These are phyloP conservation scores for Citrullus colocynthis DNA, from an alignment of 306 rosid species.

Conservation along the genomic window DNA sequence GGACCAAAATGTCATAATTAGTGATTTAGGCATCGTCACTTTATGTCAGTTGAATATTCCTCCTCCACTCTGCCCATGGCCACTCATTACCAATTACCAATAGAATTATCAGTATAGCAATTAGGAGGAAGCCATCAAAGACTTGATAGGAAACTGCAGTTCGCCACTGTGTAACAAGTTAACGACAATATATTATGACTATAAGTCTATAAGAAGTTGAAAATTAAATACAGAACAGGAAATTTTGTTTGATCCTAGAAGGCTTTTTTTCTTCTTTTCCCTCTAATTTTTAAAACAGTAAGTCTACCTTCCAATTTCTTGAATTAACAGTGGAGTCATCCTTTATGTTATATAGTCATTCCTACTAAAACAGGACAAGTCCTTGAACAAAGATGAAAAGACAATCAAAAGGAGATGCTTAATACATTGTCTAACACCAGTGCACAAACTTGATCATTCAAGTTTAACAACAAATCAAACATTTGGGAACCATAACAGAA, in stretches of 20 bases:
- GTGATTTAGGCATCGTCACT: not conserved
- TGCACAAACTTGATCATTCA: not conserved
- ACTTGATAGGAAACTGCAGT: not conserved
- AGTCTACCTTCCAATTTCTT: not conserved
- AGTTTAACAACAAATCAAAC: not conserved
- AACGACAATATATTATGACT: not conserved
- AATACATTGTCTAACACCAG: not conserved
- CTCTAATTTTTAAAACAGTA: no score
- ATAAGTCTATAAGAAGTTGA: not conserved
- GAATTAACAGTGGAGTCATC: not conserved
- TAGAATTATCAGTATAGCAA: not conserved
- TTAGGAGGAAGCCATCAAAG: not conserved
- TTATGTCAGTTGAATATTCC: not conserved
- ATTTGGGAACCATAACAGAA: not conserved
- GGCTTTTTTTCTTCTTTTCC: no score
- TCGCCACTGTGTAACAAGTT: not conserved
- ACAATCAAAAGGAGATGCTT: not conserved
- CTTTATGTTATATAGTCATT: not conserved
- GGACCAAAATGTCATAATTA: not conserved
- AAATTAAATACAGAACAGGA: not conserved
- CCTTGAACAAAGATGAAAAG: not conserved
- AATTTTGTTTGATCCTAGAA: not conserved
- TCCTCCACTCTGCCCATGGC: not conserved
- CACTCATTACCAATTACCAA: not conserved
- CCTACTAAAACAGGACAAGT: not conserved